These are phyloP conservation scores for Populus tremula DNA, from an alignment of 345 rosid species.

Conservation along the genomic window DNA sequence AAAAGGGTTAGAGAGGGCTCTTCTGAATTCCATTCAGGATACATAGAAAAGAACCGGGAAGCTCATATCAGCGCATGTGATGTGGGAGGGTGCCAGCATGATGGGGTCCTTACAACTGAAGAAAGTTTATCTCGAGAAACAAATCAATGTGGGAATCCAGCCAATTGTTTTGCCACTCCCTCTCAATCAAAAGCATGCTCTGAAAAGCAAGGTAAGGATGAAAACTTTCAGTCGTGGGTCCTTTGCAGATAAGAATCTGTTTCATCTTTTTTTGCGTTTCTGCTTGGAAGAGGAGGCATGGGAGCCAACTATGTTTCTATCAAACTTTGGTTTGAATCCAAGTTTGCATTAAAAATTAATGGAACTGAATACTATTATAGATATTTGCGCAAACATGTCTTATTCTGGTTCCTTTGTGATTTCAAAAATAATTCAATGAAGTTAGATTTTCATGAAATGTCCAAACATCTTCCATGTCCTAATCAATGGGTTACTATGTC, in stretches of 20 bases:
- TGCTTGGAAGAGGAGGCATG: neutral
- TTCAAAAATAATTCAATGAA: neutral
- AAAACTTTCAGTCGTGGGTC: neutral
- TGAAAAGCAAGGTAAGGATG: slow-evolving; percentile 31
- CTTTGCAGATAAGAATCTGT: neutral
- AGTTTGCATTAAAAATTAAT: neutral
- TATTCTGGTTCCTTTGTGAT: neutral
- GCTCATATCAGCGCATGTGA: neutral
- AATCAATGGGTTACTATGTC: slow-evolving; percentile 9
- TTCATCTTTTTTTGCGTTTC: neutral
- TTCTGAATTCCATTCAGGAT: slow-evolving; percentile 14
- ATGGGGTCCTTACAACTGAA: neutral
- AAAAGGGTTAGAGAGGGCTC: slow-evolving; percentile 28
- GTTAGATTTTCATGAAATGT: neutral
- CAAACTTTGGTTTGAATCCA: neutral
- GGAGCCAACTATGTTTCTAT: neutral
- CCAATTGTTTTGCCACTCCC: slow-evolving; percentile 3
- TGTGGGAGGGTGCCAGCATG: neutral
- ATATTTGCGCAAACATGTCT: neutral
- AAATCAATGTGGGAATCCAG: slow-evolving; percentile 10
- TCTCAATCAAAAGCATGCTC: slow-evolving; percentile 17
- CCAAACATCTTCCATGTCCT: neutral
- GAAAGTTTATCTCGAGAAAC: slow-evolving; percentile 2
- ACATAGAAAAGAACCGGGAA: slow-evolving; percentile 10
- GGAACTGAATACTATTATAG: too few relatives aligned